Evolutionary conservation across 176 grass and related monocot species (phyloP).

Genomic region (Musa acuminata): DNA sequence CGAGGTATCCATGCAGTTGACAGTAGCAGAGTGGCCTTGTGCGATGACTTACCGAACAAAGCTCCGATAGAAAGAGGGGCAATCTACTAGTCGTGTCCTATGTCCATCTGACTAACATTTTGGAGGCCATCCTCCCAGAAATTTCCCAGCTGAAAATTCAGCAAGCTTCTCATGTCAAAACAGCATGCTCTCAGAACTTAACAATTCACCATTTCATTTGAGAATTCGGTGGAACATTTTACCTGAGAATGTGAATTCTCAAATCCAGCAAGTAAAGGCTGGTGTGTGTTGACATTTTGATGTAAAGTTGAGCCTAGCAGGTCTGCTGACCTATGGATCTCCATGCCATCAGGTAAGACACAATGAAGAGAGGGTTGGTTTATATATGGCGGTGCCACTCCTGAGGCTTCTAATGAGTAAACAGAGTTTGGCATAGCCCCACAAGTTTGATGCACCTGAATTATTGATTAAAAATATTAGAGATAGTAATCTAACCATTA

Average conservation of each 20-base stretch:
- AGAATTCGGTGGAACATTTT: conserved; percentile 14
- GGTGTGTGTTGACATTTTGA: conserved; percentile 23
- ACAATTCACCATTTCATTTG: not conserved
- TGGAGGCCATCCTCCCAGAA: conserved; percentile 82
- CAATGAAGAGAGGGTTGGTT: conserved; percentile 28
- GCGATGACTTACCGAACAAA: conserved; percentile 33
- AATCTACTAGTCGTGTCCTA: conserved; percentile 32
- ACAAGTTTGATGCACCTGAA: conserved; percentile 60
- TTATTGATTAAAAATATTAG: conserved; percentile 3
- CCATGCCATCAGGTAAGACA: not conserved
- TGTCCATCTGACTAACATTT: conserved; percentile 55
- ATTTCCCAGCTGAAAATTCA: conserved; percentile 49
- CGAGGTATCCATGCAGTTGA: not conserved
- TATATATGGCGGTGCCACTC: conserved; percentile 36
- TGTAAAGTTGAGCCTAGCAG: conserved; percentile 39
- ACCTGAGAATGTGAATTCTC: conserved; percentile 55
- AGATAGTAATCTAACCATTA: not conserved
- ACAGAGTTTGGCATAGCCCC: conserved; percentile 34
- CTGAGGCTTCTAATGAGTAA: conserved; percentile 60
- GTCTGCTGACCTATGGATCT: conserved; percentile 20
- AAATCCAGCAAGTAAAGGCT: conserved; percentile 43
- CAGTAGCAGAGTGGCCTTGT: not conserved
- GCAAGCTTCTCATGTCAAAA: not conserved
- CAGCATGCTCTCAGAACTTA: not conserved
- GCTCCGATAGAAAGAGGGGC: conserved; percentile 38